Base-by-base conservation (phyloP, 176 grass and related monocot species). In the bread wheat (Triticum aestivum) region DNA sequence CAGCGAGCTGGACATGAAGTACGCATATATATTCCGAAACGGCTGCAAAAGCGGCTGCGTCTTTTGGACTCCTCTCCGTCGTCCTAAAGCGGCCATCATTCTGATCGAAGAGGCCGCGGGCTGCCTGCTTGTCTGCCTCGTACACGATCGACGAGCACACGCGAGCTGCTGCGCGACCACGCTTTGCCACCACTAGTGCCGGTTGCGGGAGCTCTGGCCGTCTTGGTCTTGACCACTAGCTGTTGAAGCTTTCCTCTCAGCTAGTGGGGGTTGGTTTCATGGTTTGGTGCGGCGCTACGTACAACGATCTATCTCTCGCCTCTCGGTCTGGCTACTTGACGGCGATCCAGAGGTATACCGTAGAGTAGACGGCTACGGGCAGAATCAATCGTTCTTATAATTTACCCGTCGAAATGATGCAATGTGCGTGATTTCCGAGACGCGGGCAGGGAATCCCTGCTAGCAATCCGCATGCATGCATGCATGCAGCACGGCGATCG, bases 81-180 rank as follows among this genome's bases (percentile, higher is more conserved):
- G 81, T 38, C 79, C 24, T 66, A 82, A 87, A 76, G 70, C 70
- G 54, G 7, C 30, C 41, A 73, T 89, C 74, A 79, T 84, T 89
- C 75, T 64, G 37, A 84, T 88, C 64, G 37, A 26, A 54, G 51
- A 54, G 51, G 51, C 51, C 51, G 51, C 15, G 51, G 51, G 11
- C 2, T 61, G 81, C 69, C 49, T 26, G 33, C 21, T 66, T 56
- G 42, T 47, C 80, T 18, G 9, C 42, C 61, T 33, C 82, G 26
- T 15, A 41, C 70, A 35, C 41, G 20, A 2, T 54, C 51, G 51
- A 54, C 15, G 51, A 54, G 51, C 49, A 52, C 49, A 52, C 49
- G 49, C 49, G 5, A 52, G 49, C 14, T 52, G 69, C 65, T 58
- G 80, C 49, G 9, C 17, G 21, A 35, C 27, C 65, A 79, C 11